Conservation (phyloP, 805 yeast genomes). For the Candida tammaniensis region DNA sequence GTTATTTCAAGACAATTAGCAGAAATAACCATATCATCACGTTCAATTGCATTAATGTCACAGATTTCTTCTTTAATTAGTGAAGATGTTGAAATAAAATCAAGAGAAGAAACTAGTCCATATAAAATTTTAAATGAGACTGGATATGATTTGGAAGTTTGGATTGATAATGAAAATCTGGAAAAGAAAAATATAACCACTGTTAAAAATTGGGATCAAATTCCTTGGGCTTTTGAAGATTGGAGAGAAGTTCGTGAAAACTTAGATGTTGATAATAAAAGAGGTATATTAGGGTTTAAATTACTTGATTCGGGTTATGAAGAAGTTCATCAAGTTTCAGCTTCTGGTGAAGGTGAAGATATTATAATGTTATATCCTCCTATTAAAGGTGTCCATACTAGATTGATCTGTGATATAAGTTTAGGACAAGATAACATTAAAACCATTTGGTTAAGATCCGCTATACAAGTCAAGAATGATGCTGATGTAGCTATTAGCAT, state of each 20-base stretch:
- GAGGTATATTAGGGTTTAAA: conserved; percentile 62
- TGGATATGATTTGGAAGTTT: conserved; percentile 74
- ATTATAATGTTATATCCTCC: conserved; percentile 66
- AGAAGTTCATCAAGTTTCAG: conserved; percentile 54
- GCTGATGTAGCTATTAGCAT: conserved; percentile 58
- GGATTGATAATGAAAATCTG: conserved; percentile 56
- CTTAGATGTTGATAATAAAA: conserved; percentile 60
- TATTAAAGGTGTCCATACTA: conserved; percentile 58
- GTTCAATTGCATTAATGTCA: conserved; percentile 73
- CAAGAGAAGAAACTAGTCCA: conserved; percentile 80
- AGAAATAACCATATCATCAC: conserved; percentile 77
- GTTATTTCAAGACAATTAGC: conserved; percentile 73
- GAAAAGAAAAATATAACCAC: conserved; percentile 19
- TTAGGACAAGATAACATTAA: conserved; percentile 78
- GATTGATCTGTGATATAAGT: conserved; percentile 69
- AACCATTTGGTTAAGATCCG: conserved; percentile 71
- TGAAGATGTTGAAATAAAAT: conserved; percentile 50
- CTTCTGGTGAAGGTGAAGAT: conserved; percentile 81
- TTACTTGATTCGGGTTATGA: conserved; percentile 57
- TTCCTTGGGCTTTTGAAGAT: conserved; percentile 92
- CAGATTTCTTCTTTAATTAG: conserved; percentile 62
- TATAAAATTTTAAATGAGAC: conserved; percentile 80
- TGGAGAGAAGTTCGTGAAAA: conserved; percentile 86
- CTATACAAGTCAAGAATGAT: conserved; percentile 64
- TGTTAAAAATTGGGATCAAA: conserved; percentile 46